Conservation (phyloP, 202 grass and related monocot genomes). For the Panicum hallii region DNA sequence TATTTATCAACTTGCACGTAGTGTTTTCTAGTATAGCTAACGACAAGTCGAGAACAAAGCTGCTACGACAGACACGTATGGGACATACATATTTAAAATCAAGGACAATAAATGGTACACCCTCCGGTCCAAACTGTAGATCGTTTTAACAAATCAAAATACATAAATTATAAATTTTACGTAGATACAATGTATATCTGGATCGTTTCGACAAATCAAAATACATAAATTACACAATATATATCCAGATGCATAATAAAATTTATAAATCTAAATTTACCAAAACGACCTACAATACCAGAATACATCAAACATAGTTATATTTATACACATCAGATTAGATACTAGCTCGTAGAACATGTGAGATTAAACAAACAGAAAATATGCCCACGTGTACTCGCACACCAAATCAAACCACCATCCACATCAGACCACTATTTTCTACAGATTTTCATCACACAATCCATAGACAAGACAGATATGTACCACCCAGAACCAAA, state of each 20-base stretch:
- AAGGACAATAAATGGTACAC: not conserved
- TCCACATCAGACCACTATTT: not conserved
- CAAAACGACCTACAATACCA: not conserved
- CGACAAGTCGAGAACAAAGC: too few species aligned
- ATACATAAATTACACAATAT: too few species aligned
- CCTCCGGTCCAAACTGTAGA: too few species aligned
- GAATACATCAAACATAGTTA: not conserved
- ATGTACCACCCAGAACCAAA: conserved; percentile 15
- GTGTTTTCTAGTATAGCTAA: too few species aligned
- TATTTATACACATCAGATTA: not conserved
- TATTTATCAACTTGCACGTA: too few species aligned
- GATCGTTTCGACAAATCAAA: too few species aligned
- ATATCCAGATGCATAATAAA: too few species aligned
- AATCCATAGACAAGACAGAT: conserved; percentile 15
- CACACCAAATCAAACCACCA: not conserved
- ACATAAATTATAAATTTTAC: too few species aligned
- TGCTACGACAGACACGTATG: too few species aligned
- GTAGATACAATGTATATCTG: too few species aligned
- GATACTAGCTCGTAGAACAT: not conserved
- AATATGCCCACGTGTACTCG: not conserved
- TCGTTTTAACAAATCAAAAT: too few species aligned
- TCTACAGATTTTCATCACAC: not conserved
- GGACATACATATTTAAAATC: not conserved
- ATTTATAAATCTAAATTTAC: too few species aligned
- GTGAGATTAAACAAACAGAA: not conserved